phyloP scores from a whole-genome alignment of 2,329 filamentous ascomycete species.

The Talaromyces sp. region DNA sequence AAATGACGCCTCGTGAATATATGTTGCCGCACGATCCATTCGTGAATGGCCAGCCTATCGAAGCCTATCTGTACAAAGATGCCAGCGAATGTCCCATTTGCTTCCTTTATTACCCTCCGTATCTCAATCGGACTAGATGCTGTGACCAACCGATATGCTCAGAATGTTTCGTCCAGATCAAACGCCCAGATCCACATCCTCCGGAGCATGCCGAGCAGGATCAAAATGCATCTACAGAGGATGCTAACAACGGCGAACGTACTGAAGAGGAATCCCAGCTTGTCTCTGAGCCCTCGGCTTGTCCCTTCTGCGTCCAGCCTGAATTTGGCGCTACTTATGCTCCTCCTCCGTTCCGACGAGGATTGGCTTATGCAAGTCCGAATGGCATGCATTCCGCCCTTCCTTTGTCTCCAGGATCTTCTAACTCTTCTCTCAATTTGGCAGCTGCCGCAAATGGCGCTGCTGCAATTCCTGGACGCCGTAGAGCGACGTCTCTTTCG shows the following conservation, averaged over 20 bases:
- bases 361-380: conserved; percentile 61
- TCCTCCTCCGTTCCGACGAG: conserved; percentile 79
- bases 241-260: not conserved
- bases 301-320: conserved; percentile 89
- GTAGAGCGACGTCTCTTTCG: conserved; percentile 66
- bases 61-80: conserved; percentile 90
- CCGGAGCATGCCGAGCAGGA: conserved; percentile 63
- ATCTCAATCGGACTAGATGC: conserved; percentile 88
- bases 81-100: conserved; percentile 90
- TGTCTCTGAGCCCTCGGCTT: conserved; percentile 84
- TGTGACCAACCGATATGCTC: conserved; percentile 96
- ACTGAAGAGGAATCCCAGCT: conserved; percentile 52
- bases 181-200: conserved; percentile 83
- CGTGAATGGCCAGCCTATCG: conserved; percentile 89
- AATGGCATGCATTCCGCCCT: conserved; percentile 41
- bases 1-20: conserved; percentile 72
- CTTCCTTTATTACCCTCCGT: conserved; percentile 91
- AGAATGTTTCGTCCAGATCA: conserved; percentile 98
- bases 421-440: conserved; percentile 62
- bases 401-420: conserved; percentile 72
- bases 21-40: conserved; percentile 74
- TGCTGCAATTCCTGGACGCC: conserved; percentile 44
- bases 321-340: conserved; percentile 97
- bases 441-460: conserved; percentile 26
- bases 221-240: conserved; percentile 25